phyloP scores from a whole-genome alignment of 2,329 filamentous ascomycete species.

The Didymellaceae sp. region DNA sequence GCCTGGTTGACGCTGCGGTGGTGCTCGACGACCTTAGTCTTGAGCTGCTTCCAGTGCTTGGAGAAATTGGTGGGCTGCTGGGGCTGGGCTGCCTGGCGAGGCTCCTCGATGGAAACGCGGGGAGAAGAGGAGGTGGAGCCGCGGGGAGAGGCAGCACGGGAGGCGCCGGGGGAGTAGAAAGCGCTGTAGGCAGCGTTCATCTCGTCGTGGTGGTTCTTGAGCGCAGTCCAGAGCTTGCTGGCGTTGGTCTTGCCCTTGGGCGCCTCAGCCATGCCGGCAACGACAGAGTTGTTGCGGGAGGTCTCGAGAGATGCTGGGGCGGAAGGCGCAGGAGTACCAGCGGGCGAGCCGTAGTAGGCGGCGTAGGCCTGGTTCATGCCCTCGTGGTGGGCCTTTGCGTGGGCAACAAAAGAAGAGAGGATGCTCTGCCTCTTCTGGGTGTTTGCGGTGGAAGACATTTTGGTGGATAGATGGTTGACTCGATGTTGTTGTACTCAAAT shows the following conservation, averaged over 20 bases:
- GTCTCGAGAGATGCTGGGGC: conserved; percentile 14
- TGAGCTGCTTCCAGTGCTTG: conserved; percentile 35
- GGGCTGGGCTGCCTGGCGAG: conserved; percentile 17
- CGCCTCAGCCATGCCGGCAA: conserved; percentile 16
- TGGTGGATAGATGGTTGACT: conserved; percentile 6
- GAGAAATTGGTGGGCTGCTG: conserved; percentile 27
- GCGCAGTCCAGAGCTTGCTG: conserved; percentile 35
- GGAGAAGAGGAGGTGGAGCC: conserved; percentile 20
- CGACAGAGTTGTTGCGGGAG: conserved; percentile 30
- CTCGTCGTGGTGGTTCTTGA: conserved; percentile 41
- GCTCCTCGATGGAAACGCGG: conserved; percentile 23
- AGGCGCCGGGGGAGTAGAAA: conserved; percentile 32
- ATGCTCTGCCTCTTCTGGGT: conserved; percentile 32
- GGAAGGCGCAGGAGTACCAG: conserved; percentile 10
- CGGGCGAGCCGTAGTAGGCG: conserved; percentile 27
- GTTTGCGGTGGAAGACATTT: conserved; percentile 21
- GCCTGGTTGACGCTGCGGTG: conserved; percentile 37
- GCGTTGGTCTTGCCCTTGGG: conserved; percentile 27
- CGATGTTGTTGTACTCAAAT: conserved; percentile 1
- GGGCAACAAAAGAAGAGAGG: conserved; percentile 33
- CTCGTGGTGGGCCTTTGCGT: conserved; percentile 42
- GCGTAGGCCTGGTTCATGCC: conserved; percentile 37
- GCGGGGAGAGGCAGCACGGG: conserved; percentile 11
- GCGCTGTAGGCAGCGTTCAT: conserved; percentile 39
- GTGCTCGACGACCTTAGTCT: conserved; percentile 41